Evolutionary conservation across 345 rosid genomes (phyloP), one percentile per base, ranked within the genome.

Genomic region (Linum trigynum): DNA sequence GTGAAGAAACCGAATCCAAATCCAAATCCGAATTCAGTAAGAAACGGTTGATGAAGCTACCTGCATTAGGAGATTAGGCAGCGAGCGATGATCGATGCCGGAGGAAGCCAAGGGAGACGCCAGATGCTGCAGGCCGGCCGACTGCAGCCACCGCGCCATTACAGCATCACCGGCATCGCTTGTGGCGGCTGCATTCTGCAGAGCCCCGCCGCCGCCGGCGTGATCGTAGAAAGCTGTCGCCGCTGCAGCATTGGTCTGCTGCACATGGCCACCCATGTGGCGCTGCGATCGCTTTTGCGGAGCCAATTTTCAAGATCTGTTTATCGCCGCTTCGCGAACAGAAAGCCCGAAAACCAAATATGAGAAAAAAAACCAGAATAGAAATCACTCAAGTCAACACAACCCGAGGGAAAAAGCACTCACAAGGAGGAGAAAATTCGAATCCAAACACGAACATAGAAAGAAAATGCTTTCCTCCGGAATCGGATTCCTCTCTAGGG

Each of bases 281-380:
- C 99, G 99, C 91, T 94, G 99, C 65, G 96, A 91, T 76, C 99
- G 91, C 82, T 87, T 94, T 81, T 89, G 99, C 45, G 99, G 97
- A 82, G 97, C 99, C 97, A 95, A 95, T 81, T 95, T 86, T 76
- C 78, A 78, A 80, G 86, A 91, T 94, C 87, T 79, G 78, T 72
- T 77, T 37, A 73, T 62, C 83, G 71, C 79, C 78, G 70, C 86
- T 85, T 75, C 83, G 68, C 72, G 16, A 37, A n/a, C 63, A 39
- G 45, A 40, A 59, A 71, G 57, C 58, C 36, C 48, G 59, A 53
- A 67, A 16, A 38, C 11, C n/a, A 70, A 63, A 68, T n/a, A 8
- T 11, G 11, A 37, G 69, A 40, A 53, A 60, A 9, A 69, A 51
- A 57, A 14, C 12, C 57, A 68, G n/a, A 59, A 15, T 4, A 53